Base-by-base conservation (phyloP, 306 rosid species). In the Sicyos edulis region DNA sequence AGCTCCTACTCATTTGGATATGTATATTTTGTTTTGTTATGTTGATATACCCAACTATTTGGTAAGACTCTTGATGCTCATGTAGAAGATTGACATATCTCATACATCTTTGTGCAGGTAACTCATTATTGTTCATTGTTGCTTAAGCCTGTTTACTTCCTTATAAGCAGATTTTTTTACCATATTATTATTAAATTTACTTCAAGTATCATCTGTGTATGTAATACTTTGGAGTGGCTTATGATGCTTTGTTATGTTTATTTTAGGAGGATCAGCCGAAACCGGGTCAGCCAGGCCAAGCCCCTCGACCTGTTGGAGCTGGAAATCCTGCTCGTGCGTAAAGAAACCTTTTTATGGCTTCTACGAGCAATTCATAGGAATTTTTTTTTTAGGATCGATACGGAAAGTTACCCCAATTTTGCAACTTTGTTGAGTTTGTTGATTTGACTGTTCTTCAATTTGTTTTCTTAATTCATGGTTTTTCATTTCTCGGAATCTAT, bases 231-330 rank as follows among this genome's bases (percentile, higher is more conserved):
- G 40, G 72, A 37, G 32, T 40, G 34, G 13, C 37, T 17, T 71
- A 11, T 29, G 29, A 29, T 26, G 9, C n/a, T 53, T 52, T 24
- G 24, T 16, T 45, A 1, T 74, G 17, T 61, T 74, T 71, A 55
- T 76, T 75, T 37, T 37, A 87, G 92, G 92, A 88, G 54, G 92
- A 88, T 61, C 80, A 60, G 10, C 84, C 83, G 34, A 85, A 88
- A 77, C 85, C 92, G 1, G 89, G 88, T 20, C 92, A 85, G 69
- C 37, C 54, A 40, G 55, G 72, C 55, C 89, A 88, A 78, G 84
- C 86, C 1, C 83, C 92, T 45, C 88, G 89, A 10, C 82, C 90
- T 34, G 82, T 80, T 59, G 92, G 86, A 58, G 78, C 32, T 0
- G 85, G 81, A 53, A 81, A 77, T 45, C 81, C 89, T 47, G 77